A percentile compares a stretch with the other conserved stretches of the same genome.
These are phyloP conservation scores for Boletales sp. DNA, from an alignment of 768 basidiomycete species.

Conservation along the genomic window DNA sequence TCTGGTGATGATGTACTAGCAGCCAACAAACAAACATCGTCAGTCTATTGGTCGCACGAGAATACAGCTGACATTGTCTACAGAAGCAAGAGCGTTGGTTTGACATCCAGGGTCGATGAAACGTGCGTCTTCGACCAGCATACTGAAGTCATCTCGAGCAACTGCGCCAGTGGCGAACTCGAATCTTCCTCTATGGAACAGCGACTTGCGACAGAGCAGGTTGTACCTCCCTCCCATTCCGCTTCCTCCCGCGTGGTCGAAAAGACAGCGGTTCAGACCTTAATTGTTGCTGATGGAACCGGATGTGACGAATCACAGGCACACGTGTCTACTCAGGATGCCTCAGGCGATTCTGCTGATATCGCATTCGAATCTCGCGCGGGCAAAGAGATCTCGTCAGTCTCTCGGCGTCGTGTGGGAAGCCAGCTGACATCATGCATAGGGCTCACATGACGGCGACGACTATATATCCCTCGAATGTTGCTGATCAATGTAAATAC, in stretches of 20 bases:
- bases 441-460: too few relatives aligned
- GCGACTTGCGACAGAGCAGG: background rate
- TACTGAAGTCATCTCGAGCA: background rate
- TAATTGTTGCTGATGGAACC: too few relatives aligned
- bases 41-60: background rate
- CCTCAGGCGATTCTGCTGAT: too few relatives aligned
- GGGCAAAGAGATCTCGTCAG: too few relatives aligned
- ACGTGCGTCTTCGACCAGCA: background rate
- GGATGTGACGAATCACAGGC: too few relatives aligned
- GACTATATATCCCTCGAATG: background rate
- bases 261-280: too few relatives aligned
- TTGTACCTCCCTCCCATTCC: background rate
- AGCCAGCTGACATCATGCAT: too few relatives aligned
- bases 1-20: background rate
- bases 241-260: too few relatives aligned
- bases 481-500: background rate
- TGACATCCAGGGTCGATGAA: background rate
- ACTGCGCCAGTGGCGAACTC: background rate
- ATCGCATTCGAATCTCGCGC: too few relatives aligned
- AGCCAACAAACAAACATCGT: background rate
- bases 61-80: background rate
- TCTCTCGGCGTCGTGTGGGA: too few relatives aligned
- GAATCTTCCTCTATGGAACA: background rate
- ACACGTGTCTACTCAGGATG: too few relatives aligned
- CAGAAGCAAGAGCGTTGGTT: background rate